Base-by-base conservation (phyloP, 192 early-diverging fungal genomes). In the Coemansia sp. region DNA sequence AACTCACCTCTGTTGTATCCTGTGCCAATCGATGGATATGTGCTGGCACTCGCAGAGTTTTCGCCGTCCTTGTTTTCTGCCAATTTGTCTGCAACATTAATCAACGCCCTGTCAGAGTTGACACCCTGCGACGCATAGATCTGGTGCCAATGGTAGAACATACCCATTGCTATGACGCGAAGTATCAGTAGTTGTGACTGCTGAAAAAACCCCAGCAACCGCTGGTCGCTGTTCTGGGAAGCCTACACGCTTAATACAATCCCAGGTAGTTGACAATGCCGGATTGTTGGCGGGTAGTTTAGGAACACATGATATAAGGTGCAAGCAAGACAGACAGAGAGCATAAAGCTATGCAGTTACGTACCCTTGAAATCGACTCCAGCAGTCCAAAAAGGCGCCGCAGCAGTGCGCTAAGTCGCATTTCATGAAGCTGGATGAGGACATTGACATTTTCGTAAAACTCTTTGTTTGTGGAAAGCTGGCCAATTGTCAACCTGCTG, bases 111-210 rank as follows among this genome's bases (percentile, higher is more conserved):
- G 66, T 79, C 75, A 24, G 61, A 51, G 62, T 66, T 76, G 63
- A 75, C 54, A 17, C 71, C 71, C 22, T 71, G 64, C 20, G 71
- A 53, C 8, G 84, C 85, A n/a, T 67, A 72, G 65, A 87, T 86
- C 72, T 83, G 86, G 61, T 94, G 88, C 94, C 94, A 95, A 71
- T 92, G 85, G 59, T 89, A 89, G 33, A 91, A 88, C 88, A 94
- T 92, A 71, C 93, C 94, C 61, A 89, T 88, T 3, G 90, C 91
- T 24, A 95, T 75, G 46, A 97, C 83, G 61, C 90, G 84, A 56
- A 95, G 84, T 14, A 95, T 72, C 67, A 94, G 92, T 10, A 94
- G 83, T 72, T 95, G 94, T 19, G 93, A 94, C 67, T 97, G 92
- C 67, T 93, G 85, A 27, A 88, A 83, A 50, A 93, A 85, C 25